Conservation (phyloP, 306 rosid genomes). For the Begonia fuchsioides region DNA sequence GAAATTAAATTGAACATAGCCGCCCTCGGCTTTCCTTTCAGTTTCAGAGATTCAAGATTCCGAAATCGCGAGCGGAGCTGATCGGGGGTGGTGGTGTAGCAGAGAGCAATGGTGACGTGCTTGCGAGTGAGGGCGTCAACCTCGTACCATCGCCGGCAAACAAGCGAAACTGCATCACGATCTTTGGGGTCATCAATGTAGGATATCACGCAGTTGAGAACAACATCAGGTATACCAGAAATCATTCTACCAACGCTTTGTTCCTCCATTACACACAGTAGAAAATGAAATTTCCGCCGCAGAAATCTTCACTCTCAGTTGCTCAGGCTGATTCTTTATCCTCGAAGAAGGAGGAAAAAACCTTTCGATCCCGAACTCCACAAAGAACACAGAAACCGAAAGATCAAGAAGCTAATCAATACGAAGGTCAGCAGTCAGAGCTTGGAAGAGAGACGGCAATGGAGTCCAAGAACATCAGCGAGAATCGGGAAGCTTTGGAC, state of each 20-base stretch:
- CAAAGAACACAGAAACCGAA: not conserved
- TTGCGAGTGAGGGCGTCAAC: conserved; percentile 79
- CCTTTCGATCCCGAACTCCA: not conserved
- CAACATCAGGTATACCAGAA: conserved; percentile 34
- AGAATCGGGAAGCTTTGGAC: too few species aligned
- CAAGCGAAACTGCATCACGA: conserved; percentile 69
- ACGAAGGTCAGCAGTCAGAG: not conserved
- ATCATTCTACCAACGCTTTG: conserved; percentile 8
- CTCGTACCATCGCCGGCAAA: conserved; percentile 78
- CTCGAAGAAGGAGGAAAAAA: not conserved
- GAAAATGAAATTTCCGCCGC: not conserved
- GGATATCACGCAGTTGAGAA: conserved; percentile 59
- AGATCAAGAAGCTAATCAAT: not conserved
- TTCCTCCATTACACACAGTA: conserved; percentile 18
- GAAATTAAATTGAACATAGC: conserved; percentile 93
- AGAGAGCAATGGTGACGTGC: conserved; percentile 87
- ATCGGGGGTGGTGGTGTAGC: conserved; percentile 75
- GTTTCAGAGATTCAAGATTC: conserved; percentile 58
- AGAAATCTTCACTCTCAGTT: too few species aligned
- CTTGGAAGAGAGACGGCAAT: too few species aligned
- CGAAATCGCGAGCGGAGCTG: conserved; percentile 50
- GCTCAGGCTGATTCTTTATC: not conserved
- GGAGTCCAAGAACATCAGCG: too few species aligned
- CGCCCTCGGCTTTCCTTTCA: conserved; percentile 91
- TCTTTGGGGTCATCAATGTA: conserved; percentile 67